A percentile compares a stretch with the other conserved stretches of the same genome.
Evolutionary conservation across 352 stramenopile species (phyloP).

Genomic region (Globisporangium radiosum): DNA sequence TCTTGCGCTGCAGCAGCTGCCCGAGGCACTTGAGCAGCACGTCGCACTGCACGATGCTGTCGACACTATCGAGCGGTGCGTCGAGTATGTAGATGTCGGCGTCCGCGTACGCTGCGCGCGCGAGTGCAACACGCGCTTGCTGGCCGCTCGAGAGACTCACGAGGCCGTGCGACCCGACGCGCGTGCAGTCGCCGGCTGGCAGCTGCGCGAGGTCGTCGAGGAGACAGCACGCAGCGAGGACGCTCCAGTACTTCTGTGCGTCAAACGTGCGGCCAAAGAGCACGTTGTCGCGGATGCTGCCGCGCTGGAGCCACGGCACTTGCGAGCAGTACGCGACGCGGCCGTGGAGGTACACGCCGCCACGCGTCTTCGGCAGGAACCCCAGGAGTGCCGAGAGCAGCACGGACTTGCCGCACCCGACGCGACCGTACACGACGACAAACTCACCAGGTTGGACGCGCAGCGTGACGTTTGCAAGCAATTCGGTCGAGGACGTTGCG

Average conservation of each 20-base stretch:
- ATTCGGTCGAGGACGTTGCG: slow-evolving; percentile 15
- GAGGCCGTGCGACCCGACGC: slow-evolving; percentile 34
- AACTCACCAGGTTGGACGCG: slow-evolving; percentile 37
- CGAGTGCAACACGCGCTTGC: slow-evolving; percentile 49
- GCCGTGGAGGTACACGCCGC: slow-evolving; percentile 29
- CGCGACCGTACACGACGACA: slow-evolving; percentile 49
- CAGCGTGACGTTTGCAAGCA: slow-evolving; percentile 49
- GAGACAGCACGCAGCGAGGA: slow-evolving; percentile 54
- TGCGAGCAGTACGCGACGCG: slow-evolving; percentile 85
- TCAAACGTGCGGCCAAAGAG: slow-evolving; percentile 89
- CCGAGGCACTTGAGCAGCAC: slow-evolving; percentile 54
- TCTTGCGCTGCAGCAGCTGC: slow-evolving; percentile 42
- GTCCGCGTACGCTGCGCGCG: slow-evolving; percentile 47
- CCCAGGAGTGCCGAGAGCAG: slow-evolving; percentile 46
- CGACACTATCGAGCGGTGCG: slow-evolving; percentile 44
- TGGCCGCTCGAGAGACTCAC: slow-evolving; percentile 53
- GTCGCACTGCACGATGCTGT: slow-evolving; percentile 51
- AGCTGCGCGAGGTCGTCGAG: slow-evolving; percentile 34
- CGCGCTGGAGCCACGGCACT: slow-evolving; percentile 95
- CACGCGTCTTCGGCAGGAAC: slow-evolving; percentile 32
- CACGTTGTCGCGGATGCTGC: slow-evolving; percentile 95
- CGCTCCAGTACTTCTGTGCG: slow-evolving; percentile 48
- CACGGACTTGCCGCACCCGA: slow-evolving; percentile 59
- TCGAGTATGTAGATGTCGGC: slow-evolving; percentile 49
- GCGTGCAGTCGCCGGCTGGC: slow-evolving; percentile 49